These are phyloP conservation scores for Lumnitzera littorea DNA, from an alignment of 345 rosid species.

Conservation along the genomic window DNA sequence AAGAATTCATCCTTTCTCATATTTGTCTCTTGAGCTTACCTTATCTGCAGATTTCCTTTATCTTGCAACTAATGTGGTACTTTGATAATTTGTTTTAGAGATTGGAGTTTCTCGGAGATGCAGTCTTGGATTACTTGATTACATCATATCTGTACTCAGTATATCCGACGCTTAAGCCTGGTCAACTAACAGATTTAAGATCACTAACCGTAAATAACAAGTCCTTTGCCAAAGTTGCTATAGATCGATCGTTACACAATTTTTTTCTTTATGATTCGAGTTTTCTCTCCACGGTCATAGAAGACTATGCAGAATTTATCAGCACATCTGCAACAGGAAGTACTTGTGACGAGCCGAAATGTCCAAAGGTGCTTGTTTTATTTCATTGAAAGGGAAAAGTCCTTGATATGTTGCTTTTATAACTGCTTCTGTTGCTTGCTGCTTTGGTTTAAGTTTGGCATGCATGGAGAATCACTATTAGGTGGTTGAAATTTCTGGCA, in stretches of 20 bases:
- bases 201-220: conserved; percentile 67
- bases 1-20: neutral
- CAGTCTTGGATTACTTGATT: conserved; percentile 86
- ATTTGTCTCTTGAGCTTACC: neutral
- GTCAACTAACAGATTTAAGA: conserved; percentile 87
- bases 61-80: conserved; percentile 11
- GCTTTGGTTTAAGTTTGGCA: no score
- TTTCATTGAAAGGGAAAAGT: no score
- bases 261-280: conserved; percentile 55
- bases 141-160: conserved; percentile 73
- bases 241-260: conserved; percentile 45
- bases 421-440: no score
- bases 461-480: no score
- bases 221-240: conserved; percentile 72
- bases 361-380: conserved; percentile 56
- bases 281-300: conserved; percentile 46
- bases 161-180: conserved; percentile 85
- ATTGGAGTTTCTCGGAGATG: conserved; percentile 97
- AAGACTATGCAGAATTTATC: conserved; percentile 43
- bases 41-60: conserved; percentile 5
- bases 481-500: neutral
- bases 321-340: conserved; percentile 25
- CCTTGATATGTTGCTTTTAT: no score
- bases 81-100: conserved; percentile 41
- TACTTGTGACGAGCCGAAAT: conserved; percentile 53